Evolutionary conservation across 2,329 filamentous ascomycete species (phyloP), one percentile per base, ranked within the genome.

Genomic region (Tolypocladium amazonense): DNA sequence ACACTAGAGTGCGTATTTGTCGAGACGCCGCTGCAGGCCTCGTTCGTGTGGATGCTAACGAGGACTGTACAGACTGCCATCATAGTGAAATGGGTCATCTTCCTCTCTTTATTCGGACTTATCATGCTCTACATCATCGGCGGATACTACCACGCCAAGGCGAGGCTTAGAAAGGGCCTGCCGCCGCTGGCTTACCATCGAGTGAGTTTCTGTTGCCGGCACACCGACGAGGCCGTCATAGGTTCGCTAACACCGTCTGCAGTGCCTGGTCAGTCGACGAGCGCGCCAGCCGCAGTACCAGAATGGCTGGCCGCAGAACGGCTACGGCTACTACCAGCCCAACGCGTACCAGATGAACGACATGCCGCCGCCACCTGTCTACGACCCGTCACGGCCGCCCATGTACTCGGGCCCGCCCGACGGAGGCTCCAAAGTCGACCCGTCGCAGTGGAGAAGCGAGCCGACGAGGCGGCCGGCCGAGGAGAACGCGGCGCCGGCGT

Each of bases 31-130:
- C 27, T 20, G 38, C 15, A 30, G 41, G 43, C 9, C 14, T n/a
- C 47, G 27, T 9, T 8, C 18, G 12, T 35, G 6, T 7, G 27
- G 45, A 23, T 57, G 53, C 59, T 54, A 11, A n/a, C 20, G 7
- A 41, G 14, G 52, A 43, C 15, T 41, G 20, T 5, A 20, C 62
- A 88, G 85, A 81, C 79, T 41, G 87, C 84, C 60, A 73, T 81
- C 59, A 86, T 87, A 60, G 77, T 91, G 67, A 89, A 90, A 73
- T 93, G 88, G 83, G 79, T 81, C 55, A 74, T 93, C 61, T 84
- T 92, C 68, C 81, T 82, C 62, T 75, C 77, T 62, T 70, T 93
- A 64, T 76, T 89, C 66, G 61, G 80, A 59, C 59, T 85, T 61
- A 73, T 90, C 67, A 70, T 84, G 58, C 66, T 79, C 50, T 90